Evolutionary conservation across 805 yeast species (phyloP).

Genomic region (Wickerhamiella kurtzmanii): DNA sequence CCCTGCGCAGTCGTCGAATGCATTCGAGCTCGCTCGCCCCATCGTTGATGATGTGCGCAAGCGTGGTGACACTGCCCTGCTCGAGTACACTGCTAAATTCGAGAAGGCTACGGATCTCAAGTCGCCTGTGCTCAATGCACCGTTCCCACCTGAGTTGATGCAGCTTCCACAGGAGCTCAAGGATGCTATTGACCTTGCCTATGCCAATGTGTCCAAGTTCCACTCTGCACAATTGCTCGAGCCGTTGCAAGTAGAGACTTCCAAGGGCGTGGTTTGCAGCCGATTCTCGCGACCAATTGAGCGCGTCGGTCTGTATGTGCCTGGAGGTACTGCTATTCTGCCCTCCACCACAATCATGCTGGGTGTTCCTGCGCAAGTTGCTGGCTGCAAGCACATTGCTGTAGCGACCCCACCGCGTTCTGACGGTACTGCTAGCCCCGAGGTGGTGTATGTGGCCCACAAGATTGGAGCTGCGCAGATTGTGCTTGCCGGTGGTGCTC

Average conservation of each 20-base stretch:
- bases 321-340: conserved; percentile 97
- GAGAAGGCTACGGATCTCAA: conserved; percentile 61
- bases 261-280: conserved; percentile 87
- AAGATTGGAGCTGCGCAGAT: conserved; percentile 85
- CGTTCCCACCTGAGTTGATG: conserved; percentile 71
- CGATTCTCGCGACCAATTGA: conserved; percentile 93
- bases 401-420: conserved; percentile 92
- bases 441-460: conserved; percentile 93
- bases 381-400: conserved; percentile 85
- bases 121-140: conserved; percentile 71
- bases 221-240: conserved; percentile 80
- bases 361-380: conserved; percentile 97
- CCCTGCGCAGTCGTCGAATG: conserved; percentile 93
- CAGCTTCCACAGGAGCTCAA: conserved; percentile 58
- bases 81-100: conserved; percentile 83
- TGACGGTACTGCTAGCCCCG: conserved; percentile 90
- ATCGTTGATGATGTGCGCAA: conserved; percentile 64
- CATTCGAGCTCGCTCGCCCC: conserved; percentile 85
- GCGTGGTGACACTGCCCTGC: conserved; percentile 73
- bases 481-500: conserved; percentile 97
- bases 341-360: conserved; percentile 97
- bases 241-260: conserved; percentile 69
- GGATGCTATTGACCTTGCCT: conserved; percentile 77
- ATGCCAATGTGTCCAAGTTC: conserved; percentile 77
- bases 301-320: conserved; percentile 88